Percentiles rank a stretch among this genome's conserved stretches.
Evolutionary conservation across 441 rosid species (phyloP).

Genomic region (Erysimum cheiri): DNA sequence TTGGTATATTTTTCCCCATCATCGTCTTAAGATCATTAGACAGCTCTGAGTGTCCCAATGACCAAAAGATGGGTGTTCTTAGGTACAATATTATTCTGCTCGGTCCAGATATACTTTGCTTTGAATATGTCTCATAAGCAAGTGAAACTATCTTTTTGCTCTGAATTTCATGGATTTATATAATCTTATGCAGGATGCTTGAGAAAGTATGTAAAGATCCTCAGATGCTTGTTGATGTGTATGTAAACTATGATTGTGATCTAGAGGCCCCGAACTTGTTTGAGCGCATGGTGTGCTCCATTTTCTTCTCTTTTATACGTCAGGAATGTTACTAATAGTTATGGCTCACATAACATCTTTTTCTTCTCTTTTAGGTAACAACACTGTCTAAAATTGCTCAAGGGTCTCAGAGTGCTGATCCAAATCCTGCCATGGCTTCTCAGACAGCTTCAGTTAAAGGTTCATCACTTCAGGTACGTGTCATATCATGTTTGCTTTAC

Average conservation of each 20-base stretch:
- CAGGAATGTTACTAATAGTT: conserved; percentile 21
- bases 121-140: conserved; percentile 7
- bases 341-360: conserved; percentile 35
- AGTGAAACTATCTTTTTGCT: conserved; percentile 16
- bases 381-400: conserved; percentile 93
- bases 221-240: conserved; percentile 99
- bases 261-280: conserved; percentile 98
- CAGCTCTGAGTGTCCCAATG: conserved; percentile 73
- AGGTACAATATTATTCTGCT: conserved; percentile 61
- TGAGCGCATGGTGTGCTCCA: conserved; percentile 87
- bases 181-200: conserved; percentile 72
- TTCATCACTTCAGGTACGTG: conserved; percentile 91
- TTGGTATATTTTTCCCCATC: conserved; percentile 97
- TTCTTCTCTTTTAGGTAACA: conserved; percentile 66
- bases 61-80: conserved; percentile 91
- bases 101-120: conserved; percentile 41
- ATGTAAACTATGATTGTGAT: conserved; percentile 99
- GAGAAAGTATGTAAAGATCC: conserved; percentile 97
- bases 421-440: conserved; percentile 74
- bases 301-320: conserved; percentile 29
- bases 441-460: conserved; percentile 86
- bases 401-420: conserved; percentile 90
- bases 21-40: conserved; percentile 91
- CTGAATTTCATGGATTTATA: conserved; percentile 15
- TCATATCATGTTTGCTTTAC: conserved; percentile 41